Base-by-base conservation (phyloP, 345 rosid species). In the Bretschneidera sinensis region DNA sequence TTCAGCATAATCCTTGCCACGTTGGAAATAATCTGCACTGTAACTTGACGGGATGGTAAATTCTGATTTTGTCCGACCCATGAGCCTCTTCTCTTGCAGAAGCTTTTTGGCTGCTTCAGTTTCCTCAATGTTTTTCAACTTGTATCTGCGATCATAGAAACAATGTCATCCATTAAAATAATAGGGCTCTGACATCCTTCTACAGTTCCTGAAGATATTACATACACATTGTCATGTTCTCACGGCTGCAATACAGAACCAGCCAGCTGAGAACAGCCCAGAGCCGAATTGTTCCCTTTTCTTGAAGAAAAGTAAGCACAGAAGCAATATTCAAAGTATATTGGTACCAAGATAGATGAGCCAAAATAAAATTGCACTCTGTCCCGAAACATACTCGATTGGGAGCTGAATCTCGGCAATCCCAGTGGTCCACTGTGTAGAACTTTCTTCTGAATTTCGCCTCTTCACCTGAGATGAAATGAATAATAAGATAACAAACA, bases 71-170 rank as follows among this genome's bases (percentile, higher is more conserved):
- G 86, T 57, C 24, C 84, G 70, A 34, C 89, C 91, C 87, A 72
- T 79, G 45, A 90, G 83, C 77, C 97, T 81, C 71, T 82, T 94
- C 75, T 94, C 99, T 59, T 90, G 95, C 53, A 94, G 64, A 76
- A 90, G 96, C 95, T 90, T 94, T 64, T 94, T 94, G 21, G 99
- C 97, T 55, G 99, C 99, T 76, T 90, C 99, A 19, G 99, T 94
- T 71, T 94, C 99, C 71, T 90, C 96, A 55, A 94, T 94, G 73
- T 94, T 94, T 76, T 65, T 90, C 64, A 94, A 73, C 73, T 94
- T 94, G 75, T 76, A 94, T 65, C 99, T 94, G 83, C 59, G 76
- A 61, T 17, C 64, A 71, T 24, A 10, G 25, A 53, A 65, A 33
- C 11, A 66, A 59, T 63, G 21, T 6, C 14, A 28, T 50, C 13